Conservation (phyloP, 805 yeast genomes). For the Phaffomyces antillensis region DNA sequence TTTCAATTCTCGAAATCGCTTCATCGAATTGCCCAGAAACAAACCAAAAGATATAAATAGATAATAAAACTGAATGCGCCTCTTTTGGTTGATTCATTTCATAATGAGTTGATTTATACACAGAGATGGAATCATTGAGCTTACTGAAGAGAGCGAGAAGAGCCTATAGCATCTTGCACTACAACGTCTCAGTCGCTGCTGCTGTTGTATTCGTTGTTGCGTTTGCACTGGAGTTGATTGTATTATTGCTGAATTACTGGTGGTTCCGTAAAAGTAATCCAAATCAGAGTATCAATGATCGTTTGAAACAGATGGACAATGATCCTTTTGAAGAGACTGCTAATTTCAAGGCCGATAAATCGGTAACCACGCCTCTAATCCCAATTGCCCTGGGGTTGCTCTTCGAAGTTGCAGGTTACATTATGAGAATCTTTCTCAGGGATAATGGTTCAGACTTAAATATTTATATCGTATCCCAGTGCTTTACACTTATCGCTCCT, state of each 20-base stretch:
- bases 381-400: not conserved
- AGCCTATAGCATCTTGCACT: not conserved
- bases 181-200: not conserved
- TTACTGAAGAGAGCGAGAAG: no score
- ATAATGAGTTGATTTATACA: no score
- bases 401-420: constrained; percentile 1
- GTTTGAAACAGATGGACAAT: not conserved
- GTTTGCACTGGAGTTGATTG: not conserved
- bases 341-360: not conserved
- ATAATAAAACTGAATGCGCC: no score
- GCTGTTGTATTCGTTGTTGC: not conserved
- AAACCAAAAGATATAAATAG: no score
- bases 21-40: no score
- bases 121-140: no score
- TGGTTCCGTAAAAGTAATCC: not conserved
- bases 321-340: not conserved
- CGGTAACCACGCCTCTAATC: not conserved
- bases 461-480: not conserved
- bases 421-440: not conserved
- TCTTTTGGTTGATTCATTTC: no score
- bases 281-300: not conserved
- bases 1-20: no score
- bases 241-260: not conserved
- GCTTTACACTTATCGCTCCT: not conserved
- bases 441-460: not conserved